Percentiles rank a stretch among this genome's conserved stretches.
phyloP scores from a whole-genome alignment of 2,329 filamentous ascomycete species.

The Teratosphaeria viscida region DNA sequence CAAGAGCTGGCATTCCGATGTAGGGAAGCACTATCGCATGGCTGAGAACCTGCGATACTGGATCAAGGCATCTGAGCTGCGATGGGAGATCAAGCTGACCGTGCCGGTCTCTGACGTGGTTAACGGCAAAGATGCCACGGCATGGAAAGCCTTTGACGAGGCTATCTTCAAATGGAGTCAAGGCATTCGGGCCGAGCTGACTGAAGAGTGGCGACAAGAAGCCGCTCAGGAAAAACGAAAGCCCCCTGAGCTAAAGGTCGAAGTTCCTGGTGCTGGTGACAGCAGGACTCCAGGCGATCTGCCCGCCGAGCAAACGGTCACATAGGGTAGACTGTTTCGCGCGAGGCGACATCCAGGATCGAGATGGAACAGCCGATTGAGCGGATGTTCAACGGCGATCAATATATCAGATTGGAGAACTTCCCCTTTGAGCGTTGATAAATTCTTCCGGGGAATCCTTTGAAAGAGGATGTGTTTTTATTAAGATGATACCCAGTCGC shows the following conservation, averaged over 20 bases:
- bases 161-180: constrained; percentile 76
- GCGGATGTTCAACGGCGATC: background rate
- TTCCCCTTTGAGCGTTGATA: background rate
- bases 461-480: background rate
- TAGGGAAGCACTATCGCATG: constrained; percentile 83
- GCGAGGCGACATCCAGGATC: background rate
- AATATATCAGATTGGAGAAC: background rate
- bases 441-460: background rate
- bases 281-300: background rate
- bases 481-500: background rate
- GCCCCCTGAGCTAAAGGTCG: constrained; percentile 22
- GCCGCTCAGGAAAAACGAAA: constrained; percentile 12
- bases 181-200: constrained; percentile 72
- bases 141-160: constrained; percentile 73
- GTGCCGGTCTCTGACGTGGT: constrained; percentile 83
- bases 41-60: constrained; percentile 93
- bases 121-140: constrained; percentile 53
- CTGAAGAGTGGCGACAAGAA: constrained; percentile 52
- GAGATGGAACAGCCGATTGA: background rate
- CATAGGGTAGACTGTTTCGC: background rate
- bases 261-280: constrained; percentile 6
- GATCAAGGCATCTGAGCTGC: constrained; percentile 88
- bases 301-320: background rate
- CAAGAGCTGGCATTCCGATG: constrained; percentile 80
- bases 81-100: constrained; percentile 78